These are phyloP conservation scores for Ceriops zippeliana DNA, from an alignment of 345 rosid genomes.

Conservation along the genomic window DNA sequence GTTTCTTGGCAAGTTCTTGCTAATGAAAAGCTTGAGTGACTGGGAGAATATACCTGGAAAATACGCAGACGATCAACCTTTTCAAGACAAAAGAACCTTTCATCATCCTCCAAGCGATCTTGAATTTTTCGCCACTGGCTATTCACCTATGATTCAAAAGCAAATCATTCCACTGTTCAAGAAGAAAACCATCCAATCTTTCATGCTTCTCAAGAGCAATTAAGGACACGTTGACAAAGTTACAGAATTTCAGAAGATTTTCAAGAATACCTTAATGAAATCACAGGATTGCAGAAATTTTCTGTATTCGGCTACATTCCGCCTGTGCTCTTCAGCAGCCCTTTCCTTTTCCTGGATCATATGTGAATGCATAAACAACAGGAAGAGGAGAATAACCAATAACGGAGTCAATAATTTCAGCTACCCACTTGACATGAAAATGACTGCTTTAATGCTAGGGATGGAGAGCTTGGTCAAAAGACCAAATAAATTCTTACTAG, in stretches of 20 bases:
- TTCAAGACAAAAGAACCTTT: conserved; percentile 79
- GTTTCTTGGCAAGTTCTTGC: background rate
- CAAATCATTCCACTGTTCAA: conserved; percentile 17
- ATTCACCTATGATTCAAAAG: conserved; percentile 52
- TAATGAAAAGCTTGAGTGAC: background rate
- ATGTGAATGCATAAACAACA: background rate
- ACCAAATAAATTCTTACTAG: too few relatives aligned
- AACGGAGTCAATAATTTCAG: background rate
- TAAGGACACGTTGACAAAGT: conserved; percentile 72
- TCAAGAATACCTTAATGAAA: conserved; percentile 69
- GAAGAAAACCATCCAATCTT: conserved; percentile 8
- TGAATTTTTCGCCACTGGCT: conserved; percentile 93
- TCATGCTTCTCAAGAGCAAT: background rate
- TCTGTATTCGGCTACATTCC: conserved; percentile 58
- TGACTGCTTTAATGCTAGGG: background rate
- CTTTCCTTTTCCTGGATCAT: conserved; percentile 73
- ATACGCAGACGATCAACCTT: conserved; percentile 81
- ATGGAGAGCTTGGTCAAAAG: background rate
- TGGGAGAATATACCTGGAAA: conserved; percentile 53
- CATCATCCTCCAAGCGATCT: conserved; percentile 90
- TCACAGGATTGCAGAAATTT: conserved; percentile 84
- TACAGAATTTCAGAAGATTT: conserved; percentile 45
- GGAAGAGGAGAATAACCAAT: background rate
- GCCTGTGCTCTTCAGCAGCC: conserved; percentile 74
- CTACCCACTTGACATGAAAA: background rate